phyloP scores from a whole-genome alignment of 208 protist genomes.

The Wallacemonas sp. region DNA sequence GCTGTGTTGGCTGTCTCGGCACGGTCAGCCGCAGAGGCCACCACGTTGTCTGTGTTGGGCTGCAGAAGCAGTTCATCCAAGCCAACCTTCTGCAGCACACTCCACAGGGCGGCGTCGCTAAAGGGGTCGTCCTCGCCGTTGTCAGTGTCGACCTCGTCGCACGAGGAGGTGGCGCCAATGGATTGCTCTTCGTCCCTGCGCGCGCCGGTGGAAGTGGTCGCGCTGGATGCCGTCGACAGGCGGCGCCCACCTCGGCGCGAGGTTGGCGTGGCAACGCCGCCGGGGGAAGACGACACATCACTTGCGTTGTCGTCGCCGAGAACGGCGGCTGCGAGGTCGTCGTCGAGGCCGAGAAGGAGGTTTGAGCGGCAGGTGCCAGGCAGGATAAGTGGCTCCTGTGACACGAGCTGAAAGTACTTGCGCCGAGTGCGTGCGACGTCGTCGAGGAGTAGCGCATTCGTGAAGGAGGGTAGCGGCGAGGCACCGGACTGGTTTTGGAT shows the following conservation, averaged over 20 bases:
- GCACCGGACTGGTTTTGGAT: conserved; percentile 13
- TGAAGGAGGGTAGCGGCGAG: conserved; percentile 63
- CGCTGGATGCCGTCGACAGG: too few species aligned
- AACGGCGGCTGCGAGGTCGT: not conserved
- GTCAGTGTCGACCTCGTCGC: not conserved
- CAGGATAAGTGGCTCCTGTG: conserved; percentile 97
- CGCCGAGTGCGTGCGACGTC: conserved; percentile 62
- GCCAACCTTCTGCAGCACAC: conserved; percentile 36
- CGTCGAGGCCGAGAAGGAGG: conserved; percentile 66
- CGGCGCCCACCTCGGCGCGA: not conserved
- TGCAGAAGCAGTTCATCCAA: conserved; percentile 40
- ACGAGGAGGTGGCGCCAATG: not conserved
- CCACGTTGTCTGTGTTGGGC: not conserved
- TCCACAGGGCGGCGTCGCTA: conserved; percentile 35
- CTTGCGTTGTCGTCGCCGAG: conserved; percentile 3
- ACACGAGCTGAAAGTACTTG: conserved; percentile 95
- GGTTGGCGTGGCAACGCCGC: not conserved
- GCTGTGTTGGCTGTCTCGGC: not conserved
- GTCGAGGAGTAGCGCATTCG: conserved; percentile 19
- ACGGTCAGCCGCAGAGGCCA: too few species aligned
- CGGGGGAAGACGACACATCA: too few species aligned
- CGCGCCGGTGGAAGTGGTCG: conserved; percentile 34
- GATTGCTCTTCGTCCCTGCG: not conserved
- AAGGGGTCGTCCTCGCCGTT: not conserved
- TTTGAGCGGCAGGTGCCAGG: conserved; percentile 94